Conservation (phyloP, 495 filamentous ascomycete genomes). For the Aspergillus carlsbadensis region DNA sequence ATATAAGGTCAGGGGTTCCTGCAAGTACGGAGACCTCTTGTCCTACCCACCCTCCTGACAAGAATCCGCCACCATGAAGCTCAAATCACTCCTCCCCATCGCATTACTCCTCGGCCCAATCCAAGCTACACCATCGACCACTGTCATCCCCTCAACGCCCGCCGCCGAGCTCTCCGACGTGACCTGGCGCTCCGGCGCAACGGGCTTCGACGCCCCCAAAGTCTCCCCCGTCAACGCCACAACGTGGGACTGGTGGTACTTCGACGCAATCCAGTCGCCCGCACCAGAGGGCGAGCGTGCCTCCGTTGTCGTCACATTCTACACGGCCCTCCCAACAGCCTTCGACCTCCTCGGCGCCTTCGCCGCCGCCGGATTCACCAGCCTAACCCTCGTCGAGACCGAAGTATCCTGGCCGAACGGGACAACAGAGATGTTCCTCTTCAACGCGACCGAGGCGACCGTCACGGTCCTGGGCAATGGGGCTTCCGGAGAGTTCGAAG, state of each 20-base stretch:
- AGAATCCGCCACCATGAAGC: too few species aligned
- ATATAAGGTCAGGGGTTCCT: too few species aligned
- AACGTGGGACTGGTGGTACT: conserved; percentile 1
- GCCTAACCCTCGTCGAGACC: background rate
- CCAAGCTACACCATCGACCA: background rate
- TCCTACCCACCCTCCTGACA: too few species aligned
- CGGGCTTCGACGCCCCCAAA: background rate
- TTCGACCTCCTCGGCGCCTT: background rate
- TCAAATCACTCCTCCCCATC: too few species aligned
- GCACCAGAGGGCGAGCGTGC: background rate
- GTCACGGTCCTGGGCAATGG: background rate
- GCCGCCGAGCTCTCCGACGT: background rate
- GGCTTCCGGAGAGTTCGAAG: background rate
- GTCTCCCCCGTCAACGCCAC: background rate
- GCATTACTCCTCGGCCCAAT: too few species aligned
- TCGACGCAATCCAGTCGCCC: background rate
- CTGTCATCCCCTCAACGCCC: background rate
- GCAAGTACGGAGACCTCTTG: too few species aligned
- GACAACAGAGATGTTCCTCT: background rate
- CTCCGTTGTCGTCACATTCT: background rate
- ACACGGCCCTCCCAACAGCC: background rate
- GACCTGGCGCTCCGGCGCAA: background rate
- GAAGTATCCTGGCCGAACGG: background rate
- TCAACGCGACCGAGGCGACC: background rate
- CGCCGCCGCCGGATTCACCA: background rate